Evolutionary conservation across 148 eudicot genomes (phyloP).

Genomic region (Limonium bicolor): DNA sequence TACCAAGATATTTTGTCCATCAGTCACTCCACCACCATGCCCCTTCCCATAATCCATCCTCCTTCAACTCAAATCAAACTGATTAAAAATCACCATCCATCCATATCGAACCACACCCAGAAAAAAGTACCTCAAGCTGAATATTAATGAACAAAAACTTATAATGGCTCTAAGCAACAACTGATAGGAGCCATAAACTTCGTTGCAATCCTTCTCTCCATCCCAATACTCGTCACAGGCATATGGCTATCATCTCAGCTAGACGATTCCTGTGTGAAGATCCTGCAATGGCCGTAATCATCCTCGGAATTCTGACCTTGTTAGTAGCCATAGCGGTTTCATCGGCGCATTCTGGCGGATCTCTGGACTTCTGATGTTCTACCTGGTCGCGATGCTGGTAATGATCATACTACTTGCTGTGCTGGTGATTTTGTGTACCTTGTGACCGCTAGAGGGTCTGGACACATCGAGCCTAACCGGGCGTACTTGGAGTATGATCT

Average conservation of each 20-base stretch:
- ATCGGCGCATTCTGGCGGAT: slow-evolving; percentile 70
- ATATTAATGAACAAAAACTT: no score
- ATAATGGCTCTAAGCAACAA: slow-evolving; percentile 72
- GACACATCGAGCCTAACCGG: slow-evolving; percentile 63
- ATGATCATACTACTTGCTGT: slow-evolving; percentile 44
- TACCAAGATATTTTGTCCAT: no score
- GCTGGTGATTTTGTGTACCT: slow-evolving; percentile 45
- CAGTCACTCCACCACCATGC: no score
- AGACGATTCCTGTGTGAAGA: slow-evolving; percentile 50
- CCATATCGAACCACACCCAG: no score
- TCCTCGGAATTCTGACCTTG: slow-evolving; percentile 53
- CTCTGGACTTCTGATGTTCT: slow-evolving; percentile 38
- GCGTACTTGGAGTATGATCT: slow-evolving; percentile 61
- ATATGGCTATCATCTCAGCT: slow-evolving; percentile 59
- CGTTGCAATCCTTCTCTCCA: slow-evolving; percentile 55
- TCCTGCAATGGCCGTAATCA: slow-evolving; percentile 72
- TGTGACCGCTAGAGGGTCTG: slow-evolving; percentile 62
- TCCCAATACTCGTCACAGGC: slow-evolving; percentile 67
- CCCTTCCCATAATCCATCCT: no score
- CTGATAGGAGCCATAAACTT: slow-evolving; percentile 61
- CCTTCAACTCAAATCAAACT: no score
- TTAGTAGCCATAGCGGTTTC: slow-evolving; percentile 51
- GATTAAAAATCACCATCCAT: no score
- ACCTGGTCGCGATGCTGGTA: slow-evolving; percentile 61
- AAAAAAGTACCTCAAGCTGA: no score